Evolutionary conservation across 345 rosid species (phyloP), one percentile per base, ranked within the genome.

Genomic region (Kandelia obovata): DNA sequence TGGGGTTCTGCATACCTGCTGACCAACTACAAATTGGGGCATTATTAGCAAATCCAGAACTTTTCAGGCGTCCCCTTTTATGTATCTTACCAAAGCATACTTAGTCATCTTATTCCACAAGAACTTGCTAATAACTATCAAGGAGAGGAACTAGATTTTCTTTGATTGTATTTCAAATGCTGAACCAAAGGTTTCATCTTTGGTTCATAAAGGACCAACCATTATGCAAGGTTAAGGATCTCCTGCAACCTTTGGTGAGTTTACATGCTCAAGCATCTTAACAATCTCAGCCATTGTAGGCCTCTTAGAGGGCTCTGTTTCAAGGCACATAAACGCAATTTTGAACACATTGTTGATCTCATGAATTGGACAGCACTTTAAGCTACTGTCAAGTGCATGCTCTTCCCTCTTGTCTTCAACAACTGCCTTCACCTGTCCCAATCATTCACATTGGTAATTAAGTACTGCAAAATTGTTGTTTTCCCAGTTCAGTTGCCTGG

Each of bases 231-330:
- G 7, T 47, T 69, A 71, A 34, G 25, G 58, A 66, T 70, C 81
- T 57, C 28, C 43, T 43, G 53, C 79, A 62, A 19, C 53, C 62
- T 80, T 74, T 10, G 81, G 73, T 37, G 77, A 49, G 61, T 53
- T 74, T 23, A 80, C 81, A 68, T 75, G 81, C 87, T 88, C 92
- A 53, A 91, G 91, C 87, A 88, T 82, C 83, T 89, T 88, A 64
- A 94, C 95, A 68, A 91, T 85, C 77, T 94, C 92, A 68, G 83
- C 75, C 96, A 91, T 91, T 28, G 91, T 81, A 59, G 97, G 97
- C 73, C 98, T 88, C 70, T 67, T 62, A 9, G 84, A 65, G n/a
- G 95, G 91, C 46, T 94, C 97, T 13, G 91, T 79, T 78, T 94
- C 93, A 15, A 91, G 96, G 85, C 97, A 88, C 86, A 77, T 70